Base-by-base conservation (phyloP, 148 eudicot genomes). In the Vaccinium corymbosum region DNA sequence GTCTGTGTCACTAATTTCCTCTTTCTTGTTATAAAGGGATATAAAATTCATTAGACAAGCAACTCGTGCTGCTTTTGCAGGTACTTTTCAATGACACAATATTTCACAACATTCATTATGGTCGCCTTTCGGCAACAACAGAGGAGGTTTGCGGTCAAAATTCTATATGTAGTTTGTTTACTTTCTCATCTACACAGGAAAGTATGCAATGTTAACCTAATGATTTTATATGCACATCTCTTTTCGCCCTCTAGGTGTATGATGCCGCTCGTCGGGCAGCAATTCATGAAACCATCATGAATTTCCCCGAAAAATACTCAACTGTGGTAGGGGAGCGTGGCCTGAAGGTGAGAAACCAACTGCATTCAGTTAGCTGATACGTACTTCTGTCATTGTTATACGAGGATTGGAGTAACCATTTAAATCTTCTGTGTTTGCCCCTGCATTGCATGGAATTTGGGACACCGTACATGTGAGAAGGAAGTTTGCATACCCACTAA, bases 21-120 rank as follows among this genome's bases (percentile, higher is more conserved):
- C n/a, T 38, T 52, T 25, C 27, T 50, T 17, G 53, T 29, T 17
- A 29, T 46, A 15, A 32, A 22, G 11, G 70, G 55, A 64, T 42
- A 16, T 38, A 12, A n/a, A 6, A 55, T 64, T 29, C 49, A 17
- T 81, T 32, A 61, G 6, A 3, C 27, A 82, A 76, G 25, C 11
- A 35, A 32, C 53, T 56, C 25, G 19, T 86, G 85, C 29, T 81
- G 71, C 76, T 48, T 61, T 72, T 78, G 55, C 93, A 95, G 98
- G 98, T 95, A 29, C 95, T 95, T 78, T 95, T 95, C 84, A 95
- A 95, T 86, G 98, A 95, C 85, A 92, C 98, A 35, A 95, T 95
- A 89, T 94, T 87, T 87, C 98, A 80, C 29, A 80, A 80, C 82
- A 80, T 80, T 61, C 82, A 80, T 42, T 80, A 80, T 59, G 82